Percentiles rank a stretch among this genome's conserved stretches.
Conservation (phyloP, 2,329 filamentous ascomycete species). For the Talaromyces sp. region DNA sequence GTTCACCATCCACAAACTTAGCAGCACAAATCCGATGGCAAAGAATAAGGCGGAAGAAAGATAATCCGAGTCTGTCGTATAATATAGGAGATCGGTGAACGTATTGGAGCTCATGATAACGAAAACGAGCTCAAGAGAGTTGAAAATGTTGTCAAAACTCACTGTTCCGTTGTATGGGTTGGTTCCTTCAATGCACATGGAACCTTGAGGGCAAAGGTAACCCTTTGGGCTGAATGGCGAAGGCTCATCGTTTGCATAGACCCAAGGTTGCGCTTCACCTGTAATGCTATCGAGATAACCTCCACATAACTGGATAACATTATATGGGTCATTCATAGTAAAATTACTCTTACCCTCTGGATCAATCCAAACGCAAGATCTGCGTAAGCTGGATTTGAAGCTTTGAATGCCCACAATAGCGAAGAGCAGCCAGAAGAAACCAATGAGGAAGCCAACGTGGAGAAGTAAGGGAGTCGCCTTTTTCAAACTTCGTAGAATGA, state of each 20-base stretch:
- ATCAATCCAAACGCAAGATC: slow-evolving; percentile 75
- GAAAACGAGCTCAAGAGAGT: slow-evolving; percentile 91
- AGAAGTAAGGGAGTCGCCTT: slow-evolving; percentile 88
- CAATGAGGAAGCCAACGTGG: slow-evolving; percentile 88
- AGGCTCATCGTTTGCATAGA: slow-evolving; percentile 56
- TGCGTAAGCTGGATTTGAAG: slow-evolving; percentile 79
- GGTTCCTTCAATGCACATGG: slow-evolving; percentile 71
- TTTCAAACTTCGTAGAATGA: slow-evolving; percentile 91
- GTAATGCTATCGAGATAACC: slow-evolving; percentile 67
- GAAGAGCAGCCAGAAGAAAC: slow-evolving; percentile 97
- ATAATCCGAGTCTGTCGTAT: slow-evolving; percentile 88
- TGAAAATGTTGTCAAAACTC: slow-evolving; percentile 90
- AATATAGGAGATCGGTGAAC: slow-evolving; percentile 91
- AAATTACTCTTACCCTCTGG: slow-evolving; percentile 46
- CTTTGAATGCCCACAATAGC: slow-evolving; percentile 95
- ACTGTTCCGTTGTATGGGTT: slow-evolving; percentile 83
- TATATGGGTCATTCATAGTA: slow-evolving; percentile 49
- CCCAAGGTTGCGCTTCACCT: slow-evolving; percentile 63
- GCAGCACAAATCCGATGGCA: slow-evolving; percentile 71
- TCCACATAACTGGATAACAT: slow-evolving; percentile 75
- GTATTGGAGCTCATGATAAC: slow-evolving; percentile 99
- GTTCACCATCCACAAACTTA: slow-evolving; percentile 96
- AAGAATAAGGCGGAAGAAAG: slow-evolving; percentile 77
- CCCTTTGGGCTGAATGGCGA: slow-evolving; percentile 62
- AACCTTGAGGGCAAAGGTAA: slow-evolving; percentile 80